Conservation (phyloP, 1,284 basidiomycete genomes). For the Tilletia caries region DNA sequence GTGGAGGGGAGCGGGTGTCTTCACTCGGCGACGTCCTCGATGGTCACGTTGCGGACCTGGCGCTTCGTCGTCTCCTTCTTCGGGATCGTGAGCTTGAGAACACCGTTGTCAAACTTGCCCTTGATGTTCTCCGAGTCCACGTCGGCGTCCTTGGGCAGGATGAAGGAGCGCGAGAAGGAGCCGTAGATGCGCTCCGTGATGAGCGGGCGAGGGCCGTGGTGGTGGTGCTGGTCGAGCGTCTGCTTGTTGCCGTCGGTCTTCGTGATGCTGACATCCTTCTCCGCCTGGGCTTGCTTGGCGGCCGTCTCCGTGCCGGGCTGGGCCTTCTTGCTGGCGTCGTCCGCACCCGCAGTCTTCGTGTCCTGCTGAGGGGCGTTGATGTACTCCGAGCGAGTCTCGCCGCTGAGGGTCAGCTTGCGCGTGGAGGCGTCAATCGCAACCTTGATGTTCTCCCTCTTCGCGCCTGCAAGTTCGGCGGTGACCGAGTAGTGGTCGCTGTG, state of each 20-base stretch:
- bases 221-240: background rate
- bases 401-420: constrained; percentile 34
- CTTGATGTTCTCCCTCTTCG: constrained; percentile 38
- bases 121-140: constrained; percentile 28
- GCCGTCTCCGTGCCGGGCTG: background rate
- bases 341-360: background rate
- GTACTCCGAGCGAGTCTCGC: constrained; percentile 33
- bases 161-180: constrained; percentile 37
- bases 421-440: constrained; percentile 31
- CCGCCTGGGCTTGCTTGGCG: background rate
- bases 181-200: constrained; percentile 36
- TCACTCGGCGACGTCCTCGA: constrained; percentile 11
- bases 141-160: constrained; percentile 31
- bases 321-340: constrained; percentile 3
- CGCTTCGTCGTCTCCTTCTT: constrained; percentile 29
- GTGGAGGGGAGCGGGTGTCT: no score
- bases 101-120: constrained; percentile 35
- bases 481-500: constrained; percentile 28
- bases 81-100: constrained; percentile 36
- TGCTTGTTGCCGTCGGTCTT: constrained; percentile 18
- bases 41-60: constrained; percentile 11
- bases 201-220: constrained; percentile 25
- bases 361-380: constrained; percentile 7
- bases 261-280: constrained; percentile 14
- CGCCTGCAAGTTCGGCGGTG: constrained; percentile 34